A percentile compares a stretch with the other conserved stretches of the same genome.
Conservation (phyloP, 2,329 filamentous ascomycete species). For the Ramularia collo-cygni region DNA sequence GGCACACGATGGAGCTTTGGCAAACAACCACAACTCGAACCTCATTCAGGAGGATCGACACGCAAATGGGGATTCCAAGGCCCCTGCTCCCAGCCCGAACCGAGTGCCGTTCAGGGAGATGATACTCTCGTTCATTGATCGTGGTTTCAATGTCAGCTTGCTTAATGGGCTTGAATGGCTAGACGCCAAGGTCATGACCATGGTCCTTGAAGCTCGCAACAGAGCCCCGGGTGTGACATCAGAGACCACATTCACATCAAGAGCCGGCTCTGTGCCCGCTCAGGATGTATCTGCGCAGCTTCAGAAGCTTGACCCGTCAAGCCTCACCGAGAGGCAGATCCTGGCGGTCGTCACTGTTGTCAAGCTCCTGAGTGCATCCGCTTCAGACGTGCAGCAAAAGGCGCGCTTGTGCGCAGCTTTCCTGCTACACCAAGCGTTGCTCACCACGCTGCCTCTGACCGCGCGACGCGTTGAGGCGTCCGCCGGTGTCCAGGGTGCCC, state of each 20-base stretch:
- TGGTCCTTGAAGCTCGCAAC: conserved; percentile 35
- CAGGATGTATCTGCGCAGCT: conserved; percentile 12
- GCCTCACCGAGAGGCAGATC: conserved; percentile 22
- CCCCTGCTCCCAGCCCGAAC: conserved; percentile 11
- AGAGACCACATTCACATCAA: conserved; percentile 2
- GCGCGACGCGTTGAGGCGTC: conserved; percentile 21
- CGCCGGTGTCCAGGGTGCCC: conserved; percentile 6
- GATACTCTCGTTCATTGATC: conserved; percentile 49
- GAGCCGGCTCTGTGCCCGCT: conserved; percentile 7
- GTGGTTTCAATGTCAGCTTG: conserved; percentile 56
- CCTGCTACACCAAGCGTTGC: conserved; percentile 27
- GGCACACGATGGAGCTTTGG: conserved; percentile 54
- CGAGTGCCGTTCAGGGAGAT: conserved; percentile 36
- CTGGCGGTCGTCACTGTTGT: conserved; percentile 23
- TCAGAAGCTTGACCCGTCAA: not conserved
- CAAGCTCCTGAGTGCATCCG: conserved; percentile 12
- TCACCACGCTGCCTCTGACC: conserved; percentile 26
- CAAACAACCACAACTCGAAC: conserved; percentile 19
- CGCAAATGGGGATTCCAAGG: conserved; percentile 7
- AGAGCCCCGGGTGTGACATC: conserved; percentile 7
- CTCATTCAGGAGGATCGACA: conserved; percentile 2
- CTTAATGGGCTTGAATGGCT: conserved; percentile 57
- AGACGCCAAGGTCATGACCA: conserved; percentile 56
- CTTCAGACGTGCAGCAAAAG: conserved; percentile 3
- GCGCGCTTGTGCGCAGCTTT: conserved; percentile 18